A percentile compares a stretch with the other conserved stretches of the same genome.
phyloP scores from a whole-genome alignment of 2,329 filamentous ascomycete genomes.

The Westerdykella ornata region DNA sequence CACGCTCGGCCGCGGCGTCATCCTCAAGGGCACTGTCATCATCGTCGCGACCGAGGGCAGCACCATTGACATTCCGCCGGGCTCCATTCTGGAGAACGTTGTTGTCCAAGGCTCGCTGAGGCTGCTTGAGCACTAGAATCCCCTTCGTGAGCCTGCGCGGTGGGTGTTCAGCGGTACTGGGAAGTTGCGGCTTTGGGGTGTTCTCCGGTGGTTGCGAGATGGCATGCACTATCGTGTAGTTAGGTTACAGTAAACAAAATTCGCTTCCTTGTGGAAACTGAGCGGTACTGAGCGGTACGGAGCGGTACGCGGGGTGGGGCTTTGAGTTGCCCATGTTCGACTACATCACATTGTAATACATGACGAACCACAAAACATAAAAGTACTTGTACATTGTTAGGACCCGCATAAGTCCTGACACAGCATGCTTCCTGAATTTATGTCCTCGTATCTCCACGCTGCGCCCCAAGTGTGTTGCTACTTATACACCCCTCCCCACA shows the following conservation, averaged over 20 bases:
- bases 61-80: slow-evolving; percentile 95
- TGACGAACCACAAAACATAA: background rate
- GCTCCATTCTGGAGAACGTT: slow-evolving; percentile 96
- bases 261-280: too few species aligned
- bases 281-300: too few species aligned
- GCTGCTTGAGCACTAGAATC: slow-evolving; percentile 57
- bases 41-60: slow-evolving; percentile 96
- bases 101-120: slow-evolving; percentile 95
- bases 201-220: too few species aligned
- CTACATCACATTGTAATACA: slow-evolving; percentile 9
- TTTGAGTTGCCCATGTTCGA: slow-evolving; percentile 13
- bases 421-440: too few species aligned
- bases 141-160: background rate
- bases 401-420: too few species aligned
- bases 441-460: too few species aligned
- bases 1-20: slow-evolving; percentile 91
- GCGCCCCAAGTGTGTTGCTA: too few species aligned
- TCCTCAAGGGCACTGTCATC: slow-evolving; percentile 96
- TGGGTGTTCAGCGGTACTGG: background rate
- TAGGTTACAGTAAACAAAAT: too few species aligned
- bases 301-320: slow-evolving; percentile 7
- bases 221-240: too few species aligned
- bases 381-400: too few species aligned
- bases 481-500: too few species aligned
- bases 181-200: too few species aligned